Percentiles rank a stretch among this genome's conserved stretches.
These are phyloP conservation scores for Suillus weaverae DNA, from an alignment of 768 basidiomycete species.

Conservation along the genomic window DNA sequence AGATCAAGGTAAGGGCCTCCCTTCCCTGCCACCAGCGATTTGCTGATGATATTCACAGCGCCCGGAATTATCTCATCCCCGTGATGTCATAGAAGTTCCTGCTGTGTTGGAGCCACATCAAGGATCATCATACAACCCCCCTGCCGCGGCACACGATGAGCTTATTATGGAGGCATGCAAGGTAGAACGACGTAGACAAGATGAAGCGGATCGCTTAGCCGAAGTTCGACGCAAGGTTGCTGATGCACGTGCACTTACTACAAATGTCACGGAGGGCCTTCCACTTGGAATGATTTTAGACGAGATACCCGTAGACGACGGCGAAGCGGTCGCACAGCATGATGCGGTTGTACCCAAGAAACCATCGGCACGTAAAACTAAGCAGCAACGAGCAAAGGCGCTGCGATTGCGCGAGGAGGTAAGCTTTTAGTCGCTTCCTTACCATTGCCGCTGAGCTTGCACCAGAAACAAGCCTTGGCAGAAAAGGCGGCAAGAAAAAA, in stretches of 20 bases:
- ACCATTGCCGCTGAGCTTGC: neutral
- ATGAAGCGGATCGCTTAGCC: slow-evolving; percentile 52
- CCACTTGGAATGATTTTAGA: slow-evolving; percentile 71
- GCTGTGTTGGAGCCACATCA: slow-evolving; percentile 73
- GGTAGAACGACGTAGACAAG: slow-evolving; percentile 58
- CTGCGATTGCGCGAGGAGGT: slow-evolving; percentile 67
- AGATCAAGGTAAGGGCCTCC: slow-evolving; percentile 51
- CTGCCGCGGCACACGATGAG: slow-evolving; percentile 66
- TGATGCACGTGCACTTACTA: slow-evolving; percentile 39
- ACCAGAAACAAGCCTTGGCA: slow-evolving; percentile 63
- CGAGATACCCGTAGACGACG: slow-evolving; percentile 41
- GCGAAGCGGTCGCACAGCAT: slow-evolving; percentile 31
- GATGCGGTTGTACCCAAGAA: slow-evolving; percentile 39
- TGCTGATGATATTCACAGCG: slow-evolving; percentile 35
- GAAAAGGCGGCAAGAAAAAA: slow-evolving; percentile 62
- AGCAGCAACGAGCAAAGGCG: slow-evolving; percentile 69
- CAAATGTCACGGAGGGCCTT: slow-evolving; percentile 34
- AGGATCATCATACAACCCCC: slow-evolving; percentile 90
- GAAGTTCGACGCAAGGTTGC: slow-evolving; percentile 58
- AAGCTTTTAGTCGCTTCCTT: slow-evolving; percentile 13
- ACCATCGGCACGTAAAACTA: slow-evolving; percentile 51
- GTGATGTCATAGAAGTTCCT: slow-evolving; percentile 56
- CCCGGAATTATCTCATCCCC: slow-evolving; percentile 47
- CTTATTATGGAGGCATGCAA: slow-evolving; percentile 68
- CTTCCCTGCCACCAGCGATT: neutral